phyloP scores from a whole-genome alignment of 495 filamentous ascomycete genomes.

The Penicillium bialowiezense region DNA sequence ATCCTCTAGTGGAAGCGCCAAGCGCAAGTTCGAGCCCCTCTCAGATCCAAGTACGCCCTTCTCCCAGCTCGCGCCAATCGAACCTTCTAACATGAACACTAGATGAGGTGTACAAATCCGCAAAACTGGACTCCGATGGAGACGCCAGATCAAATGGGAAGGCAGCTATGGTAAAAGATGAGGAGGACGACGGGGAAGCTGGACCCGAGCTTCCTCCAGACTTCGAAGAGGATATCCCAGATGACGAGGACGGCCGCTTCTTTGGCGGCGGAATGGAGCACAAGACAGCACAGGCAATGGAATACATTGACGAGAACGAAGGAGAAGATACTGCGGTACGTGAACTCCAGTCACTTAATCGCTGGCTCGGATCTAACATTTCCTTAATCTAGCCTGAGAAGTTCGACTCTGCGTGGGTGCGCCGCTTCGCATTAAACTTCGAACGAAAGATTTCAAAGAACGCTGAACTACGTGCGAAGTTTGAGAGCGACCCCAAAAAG shows the following conservation, averaged over 20 bases:
- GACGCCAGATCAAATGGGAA: constrained; percentile 62
- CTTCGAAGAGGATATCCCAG: constrained; percentile 54
- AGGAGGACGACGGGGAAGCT: constrained; percentile 61
- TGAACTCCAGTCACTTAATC: neutral
- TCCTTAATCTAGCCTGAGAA: constrained; percentile 56
- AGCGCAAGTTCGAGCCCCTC: constrained; percentile 73
- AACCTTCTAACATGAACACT: constrained; percentile 20
- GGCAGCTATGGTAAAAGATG: constrained; percentile 56
- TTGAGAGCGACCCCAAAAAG: constrained; percentile 79
- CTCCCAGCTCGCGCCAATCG: neutral
- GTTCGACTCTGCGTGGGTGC: constrained; percentile 80
- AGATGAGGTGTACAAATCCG: constrained; percentile 86
- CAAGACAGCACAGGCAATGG: constrained; percentile 78
- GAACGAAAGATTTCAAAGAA: constrained; percentile 91
- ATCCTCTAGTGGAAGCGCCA: constrained; percentile 45
- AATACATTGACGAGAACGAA: constrained; percentile 78
- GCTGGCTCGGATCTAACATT: constrained; percentile 15
- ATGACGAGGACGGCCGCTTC: constrained; percentile 92
- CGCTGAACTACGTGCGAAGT: constrained; percentile 85
- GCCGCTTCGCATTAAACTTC: constrained; percentile 77
- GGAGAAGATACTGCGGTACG: constrained; percentile 48
- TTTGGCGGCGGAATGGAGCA: constrained; percentile 88
- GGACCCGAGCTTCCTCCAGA: constrained; percentile 70
- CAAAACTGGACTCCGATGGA: constrained; percentile 61
- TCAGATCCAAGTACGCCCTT: constrained; percentile 64